These are phyloP conservation scores for Cladosporium halotolerans DNA, from an alignment of 2,329 filamentous ascomycete genomes.

Conservation along the genomic window DNA sequence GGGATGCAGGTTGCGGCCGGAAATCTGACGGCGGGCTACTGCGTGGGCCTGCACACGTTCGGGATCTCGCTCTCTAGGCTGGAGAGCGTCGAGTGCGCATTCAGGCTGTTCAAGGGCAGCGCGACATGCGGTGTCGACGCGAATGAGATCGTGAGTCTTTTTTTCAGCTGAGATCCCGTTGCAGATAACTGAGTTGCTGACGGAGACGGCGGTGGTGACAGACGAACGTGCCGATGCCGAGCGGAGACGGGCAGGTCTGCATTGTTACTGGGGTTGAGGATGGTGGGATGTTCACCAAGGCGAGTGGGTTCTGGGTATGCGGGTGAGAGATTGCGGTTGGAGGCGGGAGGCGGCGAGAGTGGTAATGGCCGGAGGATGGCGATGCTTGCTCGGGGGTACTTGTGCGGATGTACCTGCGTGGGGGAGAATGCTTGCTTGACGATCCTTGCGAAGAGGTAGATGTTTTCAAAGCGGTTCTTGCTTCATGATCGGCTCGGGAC, in stretches of 20 bases:
- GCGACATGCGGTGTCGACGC: slow-evolving; percentile 1
- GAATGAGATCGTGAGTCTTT: neutral
- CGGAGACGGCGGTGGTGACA: neutral
- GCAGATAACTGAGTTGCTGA: neutral
- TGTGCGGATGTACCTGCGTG: too few relatives aligned
- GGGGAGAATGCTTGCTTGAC: too few relatives aligned
- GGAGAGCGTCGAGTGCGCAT: slow-evolving; percentile 2
- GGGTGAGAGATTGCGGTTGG: neutral
- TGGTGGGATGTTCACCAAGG: slow-evolving; percentile 1
- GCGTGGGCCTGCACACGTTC: slow-evolving; percentile 3
- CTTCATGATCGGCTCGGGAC: too few relatives aligned
- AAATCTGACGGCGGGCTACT: slow-evolving; percentile 1
- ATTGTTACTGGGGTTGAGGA: slow-evolving; percentile 5
- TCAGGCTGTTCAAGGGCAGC: slow-evolving; percentile 6
- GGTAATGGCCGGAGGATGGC: too few relatives aligned
- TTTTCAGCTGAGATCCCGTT: neutral
- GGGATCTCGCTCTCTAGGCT: neutral
- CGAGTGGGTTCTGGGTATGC: slow-evolving; percentile 1
- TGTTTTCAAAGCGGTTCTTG: too few relatives aligned
- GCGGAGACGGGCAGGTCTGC: neutral
- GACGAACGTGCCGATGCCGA: slow-evolving; percentile 1
- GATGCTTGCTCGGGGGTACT: too few relatives aligned
- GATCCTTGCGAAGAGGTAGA: too few relatives aligned
- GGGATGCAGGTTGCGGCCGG: neutral
- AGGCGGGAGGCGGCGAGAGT: too few relatives aligned